Evolutionary conservation across 805 yeast genomes (phyloP), one percentile per base, ranked within the genome.

Genomic region (Candida incommunis): DNA sequence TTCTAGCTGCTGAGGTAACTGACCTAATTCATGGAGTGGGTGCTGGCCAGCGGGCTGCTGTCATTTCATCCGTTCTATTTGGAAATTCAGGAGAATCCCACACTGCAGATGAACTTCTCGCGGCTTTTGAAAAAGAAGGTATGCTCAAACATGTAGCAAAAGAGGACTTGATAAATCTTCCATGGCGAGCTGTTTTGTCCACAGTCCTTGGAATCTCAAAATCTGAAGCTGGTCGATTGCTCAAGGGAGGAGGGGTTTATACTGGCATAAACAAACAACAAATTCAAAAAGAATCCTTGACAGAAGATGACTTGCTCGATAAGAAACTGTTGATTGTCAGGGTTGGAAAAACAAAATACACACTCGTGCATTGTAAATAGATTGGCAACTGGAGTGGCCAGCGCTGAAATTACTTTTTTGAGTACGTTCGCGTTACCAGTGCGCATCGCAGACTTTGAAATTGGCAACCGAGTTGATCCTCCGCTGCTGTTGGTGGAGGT

Each of bases 11-110:
- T 27, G 95, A 90, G 57, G 82, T 88, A 41, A 82, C 90, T 4
- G 94, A 86, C 54, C 68, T 92, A 54, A 70, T 92, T 37, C 96
- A 88, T 62, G 97, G 97, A 0, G 69, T 68, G 5, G 90, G 87
- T 3, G 70, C 71, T 7, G 88, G 95, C 2, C 68, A 72, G 22
- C 73, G 76, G 31, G 83, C 92, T 52, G 74, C 76, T 20, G 65
- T 72, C 21, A 71, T 84, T 15, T 79, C 94, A 15, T 72, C 78
- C 3, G 71, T 82, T 44, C 58, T 87, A 34, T 87, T 78, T 60
- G 80, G 80, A 5, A 64, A 72, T 2, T 74, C 76, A 2, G 72
- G 69, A 46, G 69, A 64, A 46, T 72, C 73, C 5, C 70, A 65
- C 11, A 7, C 54, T 20, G 53, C 54, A 1, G 71, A 67, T 15